Evolutionary conservation across 169 alveolate genomes (phyloP).

Genomic region (Neospora caninum): DNA sequence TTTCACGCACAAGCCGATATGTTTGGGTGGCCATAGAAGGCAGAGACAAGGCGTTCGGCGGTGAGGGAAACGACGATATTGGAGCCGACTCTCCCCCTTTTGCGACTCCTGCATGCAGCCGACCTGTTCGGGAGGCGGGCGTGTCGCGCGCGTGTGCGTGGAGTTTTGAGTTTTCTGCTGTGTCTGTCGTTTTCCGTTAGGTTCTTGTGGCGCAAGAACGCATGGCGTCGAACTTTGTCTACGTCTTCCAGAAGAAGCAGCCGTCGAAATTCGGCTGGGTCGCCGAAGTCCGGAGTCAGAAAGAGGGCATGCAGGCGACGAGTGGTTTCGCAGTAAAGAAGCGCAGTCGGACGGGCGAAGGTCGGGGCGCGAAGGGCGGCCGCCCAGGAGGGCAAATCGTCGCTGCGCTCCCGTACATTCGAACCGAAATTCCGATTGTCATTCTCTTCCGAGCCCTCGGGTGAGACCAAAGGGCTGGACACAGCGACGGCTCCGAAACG

Average conservation of each 20-base stretch:
- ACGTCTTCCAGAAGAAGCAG: conserved; percentile 96
- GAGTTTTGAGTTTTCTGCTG: too few species aligned
- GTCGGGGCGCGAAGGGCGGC: conserved; percentile 62
- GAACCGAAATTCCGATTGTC: conserved; percentile 96
- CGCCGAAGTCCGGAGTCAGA: conserved; percentile 96
- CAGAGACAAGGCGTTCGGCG: too few species aligned
- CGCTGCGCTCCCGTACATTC: conserved; percentile 95
- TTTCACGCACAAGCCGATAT: too few species aligned
- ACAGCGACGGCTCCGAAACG: background rate
- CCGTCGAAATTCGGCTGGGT: conserved; percentile 97
- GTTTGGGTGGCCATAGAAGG: too few species aligned
- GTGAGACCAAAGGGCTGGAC: conserved; percentile 20
- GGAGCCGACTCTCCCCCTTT: too few species aligned
- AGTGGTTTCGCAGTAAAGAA: conserved; percentile 93
- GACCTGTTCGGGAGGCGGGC: too few species aligned
- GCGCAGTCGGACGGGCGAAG: conserved; percentile 66
- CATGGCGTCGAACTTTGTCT: conserved; percentile 99
- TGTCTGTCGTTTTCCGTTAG: background rate
- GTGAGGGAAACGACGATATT: too few species aligned
- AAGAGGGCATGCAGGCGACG: conserved; percentile 95
- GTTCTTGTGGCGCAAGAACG: conserved; percentile 98
- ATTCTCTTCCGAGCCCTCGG: conserved; percentile 98
- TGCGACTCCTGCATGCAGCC: too few species aligned
- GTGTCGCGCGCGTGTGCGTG: too few species aligned
- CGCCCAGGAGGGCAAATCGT: conserved; percentile 84